A percentile compares a stretch with the other conserved stretches of the same genome.
Conservation (phyloP, 225 moss, liverwort and hornwort genomes). For the Straminergon stramineum region DNA sequence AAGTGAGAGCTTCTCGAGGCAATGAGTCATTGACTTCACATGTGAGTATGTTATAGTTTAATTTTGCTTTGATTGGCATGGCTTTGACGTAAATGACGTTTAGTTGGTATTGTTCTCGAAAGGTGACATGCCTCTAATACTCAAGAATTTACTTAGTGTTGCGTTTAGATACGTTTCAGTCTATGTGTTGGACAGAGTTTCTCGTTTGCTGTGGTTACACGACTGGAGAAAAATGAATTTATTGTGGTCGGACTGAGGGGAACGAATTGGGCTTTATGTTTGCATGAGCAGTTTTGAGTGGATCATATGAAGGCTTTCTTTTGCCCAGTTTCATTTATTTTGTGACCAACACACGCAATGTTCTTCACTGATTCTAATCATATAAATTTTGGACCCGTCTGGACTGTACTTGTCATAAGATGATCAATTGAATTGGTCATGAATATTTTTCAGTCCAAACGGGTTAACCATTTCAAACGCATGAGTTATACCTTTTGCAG, state of each 20-base stretch:
- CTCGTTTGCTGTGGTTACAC: not conserved
- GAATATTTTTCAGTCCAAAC: not conserved
- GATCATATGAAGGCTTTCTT: not conserved
- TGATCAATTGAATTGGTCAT: not conserved
- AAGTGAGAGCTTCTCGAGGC: not conserved
- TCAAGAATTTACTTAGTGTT: not conserved
- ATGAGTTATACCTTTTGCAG: no score
- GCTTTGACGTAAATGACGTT: not conserved
- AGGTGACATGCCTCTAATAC: not conserved
- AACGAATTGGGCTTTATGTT: not conserved
- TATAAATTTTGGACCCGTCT: not conserved
- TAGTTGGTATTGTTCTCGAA: not conserved
- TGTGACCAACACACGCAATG: not conserved
- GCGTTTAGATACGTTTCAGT: not conserved
- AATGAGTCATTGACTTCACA: not conserved
- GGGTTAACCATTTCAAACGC: not conserved
- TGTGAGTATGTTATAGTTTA: not conserved
- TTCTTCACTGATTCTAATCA: not conserved
- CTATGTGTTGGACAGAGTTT: not conserved
- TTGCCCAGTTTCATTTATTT: not conserved
- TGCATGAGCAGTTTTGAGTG: not conserved
- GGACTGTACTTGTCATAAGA: not conserved
- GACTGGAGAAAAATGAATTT: not conserved
- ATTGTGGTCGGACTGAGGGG: not conserved
- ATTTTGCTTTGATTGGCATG: not conserved